These are phyloP conservation scores for Trichoderma koningiopsis DNA, from an alignment of 2,329 filamentous ascomycete species.

Conservation along the genomic window DNA sequence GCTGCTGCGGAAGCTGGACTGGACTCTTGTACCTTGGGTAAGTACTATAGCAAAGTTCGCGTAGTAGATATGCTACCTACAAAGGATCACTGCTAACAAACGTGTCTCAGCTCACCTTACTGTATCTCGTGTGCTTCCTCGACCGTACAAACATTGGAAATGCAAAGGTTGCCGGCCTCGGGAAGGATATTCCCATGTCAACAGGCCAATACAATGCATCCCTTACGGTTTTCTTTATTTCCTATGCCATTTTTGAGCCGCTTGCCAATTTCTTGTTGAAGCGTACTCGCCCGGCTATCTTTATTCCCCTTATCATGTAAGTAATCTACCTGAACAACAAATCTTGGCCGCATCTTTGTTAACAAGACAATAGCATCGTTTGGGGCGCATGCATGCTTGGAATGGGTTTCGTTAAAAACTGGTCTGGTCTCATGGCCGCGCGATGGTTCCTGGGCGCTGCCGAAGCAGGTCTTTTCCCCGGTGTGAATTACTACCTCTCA, in stretches of 20 bases:
- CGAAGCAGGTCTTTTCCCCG: constrained; percentile 76
- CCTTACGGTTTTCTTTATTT: constrained; percentile 84
- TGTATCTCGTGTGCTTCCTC: constrained; percentile 75
- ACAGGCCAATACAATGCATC: constrained; percentile 70
- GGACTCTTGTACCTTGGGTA: constrained; percentile 62
- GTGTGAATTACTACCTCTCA: constrained; percentile 77
- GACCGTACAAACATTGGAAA: constrained; percentile 77
- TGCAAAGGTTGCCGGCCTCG: constrained; percentile 61
- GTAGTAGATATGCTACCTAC: neutral
- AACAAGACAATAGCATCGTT: constrained; percentile 47
- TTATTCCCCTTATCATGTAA: constrained; percentile 80
- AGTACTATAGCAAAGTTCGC: constrained; percentile 27
- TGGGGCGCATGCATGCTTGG: constrained; percentile 72
- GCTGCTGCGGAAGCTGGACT: constrained; percentile 63
- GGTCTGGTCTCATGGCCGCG: constrained; percentile 65
- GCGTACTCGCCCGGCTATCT: constrained; percentile 71
- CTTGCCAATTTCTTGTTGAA: constrained; percentile 82
- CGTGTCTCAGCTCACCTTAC: constrained; percentile 57
- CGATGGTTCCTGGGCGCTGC: constrained; percentile 72
- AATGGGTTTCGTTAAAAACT: constrained; percentile 68
- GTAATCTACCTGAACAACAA: constrained; percentile 26
- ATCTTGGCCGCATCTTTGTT: constrained; percentile 30
- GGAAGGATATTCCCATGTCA: constrained; percentile 55
- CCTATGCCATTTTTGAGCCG: constrained; percentile 77
- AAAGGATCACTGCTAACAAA: constrained; percentile 1